Percentiles rank a stretch among this genome's conserved stretches.
Conservation (phyloP, 345 rosid genomes). For the Lenwebbia sp. region DNA sequence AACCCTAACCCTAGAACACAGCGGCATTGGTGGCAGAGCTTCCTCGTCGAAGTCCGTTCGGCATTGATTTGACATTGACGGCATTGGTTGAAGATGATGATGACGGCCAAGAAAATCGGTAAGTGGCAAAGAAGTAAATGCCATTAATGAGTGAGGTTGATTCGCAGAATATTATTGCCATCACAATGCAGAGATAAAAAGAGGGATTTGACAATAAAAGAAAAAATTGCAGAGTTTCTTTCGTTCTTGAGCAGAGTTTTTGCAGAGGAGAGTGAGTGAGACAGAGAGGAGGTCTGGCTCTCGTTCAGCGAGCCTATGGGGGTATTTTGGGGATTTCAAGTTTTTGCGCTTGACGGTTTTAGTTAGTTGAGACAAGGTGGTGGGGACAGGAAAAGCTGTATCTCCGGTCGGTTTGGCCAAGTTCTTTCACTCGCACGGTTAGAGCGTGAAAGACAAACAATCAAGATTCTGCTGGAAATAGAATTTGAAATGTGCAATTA, state of each 20-base stretch:
- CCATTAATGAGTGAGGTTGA: conserved; percentile 24
- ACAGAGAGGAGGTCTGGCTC: neutral
- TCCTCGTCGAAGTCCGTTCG: neutral
- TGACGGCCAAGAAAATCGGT: neutral
- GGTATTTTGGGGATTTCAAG: conserved; percentile 21
- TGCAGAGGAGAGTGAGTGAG: conserved; percentile 13
- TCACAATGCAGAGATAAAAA: neutral
- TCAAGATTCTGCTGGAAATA: neutral
- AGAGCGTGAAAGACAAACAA: neutral
- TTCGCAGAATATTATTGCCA: neutral
- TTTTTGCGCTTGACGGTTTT: conserved; percentile 16
- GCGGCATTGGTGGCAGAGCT: conserved; percentile 14
- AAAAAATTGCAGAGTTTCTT: neutral
- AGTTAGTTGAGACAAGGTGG: conserved; percentile 5
- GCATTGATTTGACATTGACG: neutral
- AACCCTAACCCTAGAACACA: conserved; percentile 18
- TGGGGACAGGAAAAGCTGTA: neutral
- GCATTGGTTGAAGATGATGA: neutral
- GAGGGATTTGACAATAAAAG: neutral
- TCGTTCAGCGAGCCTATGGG: conserved; percentile 37
- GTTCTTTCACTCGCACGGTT: neutral
- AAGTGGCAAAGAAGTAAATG: conserved; percentile 49
- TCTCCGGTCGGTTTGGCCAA: neutral
- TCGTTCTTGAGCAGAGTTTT: conserved; percentile 29
- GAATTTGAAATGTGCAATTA: neutral